Evolutionary conservation across 805 yeast genomes (phyloP).

Genomic region (Myxozyma neotropica): DNA sequence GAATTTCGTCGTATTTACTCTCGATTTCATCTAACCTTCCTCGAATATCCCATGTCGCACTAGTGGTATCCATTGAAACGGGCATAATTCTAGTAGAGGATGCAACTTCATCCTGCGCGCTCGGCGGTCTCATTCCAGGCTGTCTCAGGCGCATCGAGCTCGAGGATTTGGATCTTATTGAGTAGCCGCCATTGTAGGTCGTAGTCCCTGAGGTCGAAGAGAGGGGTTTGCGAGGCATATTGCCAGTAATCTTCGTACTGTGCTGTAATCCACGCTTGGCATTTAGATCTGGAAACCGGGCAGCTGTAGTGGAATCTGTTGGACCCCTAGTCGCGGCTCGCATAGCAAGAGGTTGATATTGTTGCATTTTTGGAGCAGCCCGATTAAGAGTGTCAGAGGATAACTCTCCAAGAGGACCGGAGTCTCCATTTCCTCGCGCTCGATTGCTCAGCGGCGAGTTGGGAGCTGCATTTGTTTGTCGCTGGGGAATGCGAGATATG

Average conservation of each 20-base stretch:
- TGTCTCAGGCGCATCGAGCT: conserved; percentile 10
- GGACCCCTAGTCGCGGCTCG: conserved; percentile 2
- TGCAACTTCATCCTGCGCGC: conserved; percentile 14
- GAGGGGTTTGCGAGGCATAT: background rate
- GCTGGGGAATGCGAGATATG: conserved; percentile 27
- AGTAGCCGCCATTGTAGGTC: conserved; percentile 9
- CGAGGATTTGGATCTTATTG: conserved; percentile 24
- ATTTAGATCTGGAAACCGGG: background rate
- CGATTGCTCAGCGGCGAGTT: conserved; percentile 12
- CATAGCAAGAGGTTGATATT: background rate
- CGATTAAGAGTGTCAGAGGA: conserved; percentile 15
- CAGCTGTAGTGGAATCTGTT: background rate
- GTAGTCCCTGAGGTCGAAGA: conserved; percentile 10
- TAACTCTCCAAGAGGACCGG: conserved; percentile 7
- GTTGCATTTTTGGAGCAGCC: conserved; percentile 22
- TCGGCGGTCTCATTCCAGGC: conserved; percentile 5
- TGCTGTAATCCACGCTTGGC: background rate
- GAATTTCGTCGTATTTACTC: conserved; percentile 13
- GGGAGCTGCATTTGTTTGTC: conserved; percentile 5
- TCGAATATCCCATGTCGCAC: conserved; percentile 25
- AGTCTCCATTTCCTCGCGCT: background rate
- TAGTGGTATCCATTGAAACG: conserved; percentile 7
- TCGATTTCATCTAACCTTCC: conserved; percentile 30
- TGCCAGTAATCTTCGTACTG: background rate
- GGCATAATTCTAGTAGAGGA: conserved; percentile 13